These are phyloP conservation scores for Pseudozyma sp. DNA, from an alignment of 1,284 basidiomycete species.

Conservation along the genomic window DNA sequence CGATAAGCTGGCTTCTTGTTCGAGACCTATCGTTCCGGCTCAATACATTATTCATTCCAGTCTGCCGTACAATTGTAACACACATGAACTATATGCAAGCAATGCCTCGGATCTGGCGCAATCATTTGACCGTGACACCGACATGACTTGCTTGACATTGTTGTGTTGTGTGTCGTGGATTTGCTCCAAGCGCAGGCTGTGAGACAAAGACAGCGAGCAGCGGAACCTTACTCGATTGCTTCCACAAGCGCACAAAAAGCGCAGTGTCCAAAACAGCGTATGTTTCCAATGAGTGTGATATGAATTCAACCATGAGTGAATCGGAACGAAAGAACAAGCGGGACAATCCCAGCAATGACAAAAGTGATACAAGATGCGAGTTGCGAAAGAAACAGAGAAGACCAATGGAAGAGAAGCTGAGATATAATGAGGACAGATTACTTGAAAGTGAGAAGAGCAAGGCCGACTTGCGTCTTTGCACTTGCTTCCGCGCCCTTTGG, in stretches of 20 bases:
- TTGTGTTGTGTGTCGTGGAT: too few species aligned
- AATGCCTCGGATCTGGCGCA: not conserved
- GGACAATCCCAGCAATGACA: constrained; percentile 4
- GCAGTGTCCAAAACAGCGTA: not conserved
- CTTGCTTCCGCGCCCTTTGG: constrained; percentile 30
- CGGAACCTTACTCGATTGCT: too few species aligned
- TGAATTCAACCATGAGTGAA: not conserved
- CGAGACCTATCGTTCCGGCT: not conserved
- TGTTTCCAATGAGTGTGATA: too few species aligned
- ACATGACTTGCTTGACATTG: too few species aligned
- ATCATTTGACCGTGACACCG: not conserved
- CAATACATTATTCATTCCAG: not conserved
- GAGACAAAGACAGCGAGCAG: not conserved
- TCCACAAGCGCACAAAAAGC: not conserved
- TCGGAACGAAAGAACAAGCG: not conserved
- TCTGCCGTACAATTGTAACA: not conserved
- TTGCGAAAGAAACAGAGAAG: constrained; percentile 12
- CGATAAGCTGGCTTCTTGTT: constrained; percentile 13
- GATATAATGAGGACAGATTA: constrained; percentile 3
- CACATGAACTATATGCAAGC: not conserved
- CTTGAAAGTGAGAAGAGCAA: constrained; percentile 41
- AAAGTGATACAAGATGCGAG: constrained; percentile 9
- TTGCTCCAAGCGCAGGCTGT: too few species aligned
- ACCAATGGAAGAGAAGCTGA: not conserved
- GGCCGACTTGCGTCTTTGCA: constrained; percentile 37